These are phyloP conservation scores for Aspergillus felis DNA, from an alignment of 2,329 filamentous ascomycete species.

Conservation along the genomic window DNA sequence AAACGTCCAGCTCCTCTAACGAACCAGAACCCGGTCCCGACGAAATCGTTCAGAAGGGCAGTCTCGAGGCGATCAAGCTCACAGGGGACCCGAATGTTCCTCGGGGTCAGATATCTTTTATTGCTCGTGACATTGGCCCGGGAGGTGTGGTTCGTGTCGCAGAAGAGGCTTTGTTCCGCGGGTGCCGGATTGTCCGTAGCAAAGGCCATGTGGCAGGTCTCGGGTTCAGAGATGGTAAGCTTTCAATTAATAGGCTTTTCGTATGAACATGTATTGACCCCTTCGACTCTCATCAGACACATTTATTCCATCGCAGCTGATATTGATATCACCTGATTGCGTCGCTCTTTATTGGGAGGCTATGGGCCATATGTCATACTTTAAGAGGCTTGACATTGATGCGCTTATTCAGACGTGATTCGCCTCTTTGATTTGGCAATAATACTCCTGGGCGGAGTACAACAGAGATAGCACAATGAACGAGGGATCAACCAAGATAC, in stretches of 20 bases:
- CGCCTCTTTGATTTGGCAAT: neutral
- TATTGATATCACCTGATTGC: slow-evolving; percentile 71
- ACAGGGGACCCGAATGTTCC: slow-evolving; percentile 91
- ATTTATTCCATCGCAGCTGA: slow-evolving; percentile 71
- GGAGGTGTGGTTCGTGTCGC: slow-evolving; percentile 61
- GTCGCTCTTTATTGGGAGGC: slow-evolving; percentile 78
- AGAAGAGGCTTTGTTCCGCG: slow-evolving; percentile 65
- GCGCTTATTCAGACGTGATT: slow-evolving; percentile 29
- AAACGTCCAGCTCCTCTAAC: slow-evolving; percentile 40
- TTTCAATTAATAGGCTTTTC: neutral
- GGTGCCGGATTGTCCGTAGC: slow-evolving; percentile 68
- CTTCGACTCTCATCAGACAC: slow-evolving; percentile 17
- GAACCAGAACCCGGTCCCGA: slow-evolving; percentile 45
- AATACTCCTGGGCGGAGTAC: neutral
- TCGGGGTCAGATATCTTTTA: slow-evolving; percentile 77
- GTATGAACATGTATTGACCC: neutral
- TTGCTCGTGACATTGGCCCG: slow-evolving; percentile 70
- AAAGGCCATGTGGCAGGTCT: slow-evolving; percentile 72
- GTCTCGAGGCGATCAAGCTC: slow-evolving; percentile 80
- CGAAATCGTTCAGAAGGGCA: slow-evolving; percentile 57
- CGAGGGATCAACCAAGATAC: neutral
- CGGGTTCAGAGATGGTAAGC: slow-evolving; percentile 69
- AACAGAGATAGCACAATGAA: no score
- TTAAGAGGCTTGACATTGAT: slow-evolving; percentile 42
- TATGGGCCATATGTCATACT: slow-evolving; percentile 45